Percentiles rank a stretch among this genome's conserved stretches.
phyloP scores from a whole-genome alignment of 106 monocot species.

The Dendrobium huoshanense region DNA sequence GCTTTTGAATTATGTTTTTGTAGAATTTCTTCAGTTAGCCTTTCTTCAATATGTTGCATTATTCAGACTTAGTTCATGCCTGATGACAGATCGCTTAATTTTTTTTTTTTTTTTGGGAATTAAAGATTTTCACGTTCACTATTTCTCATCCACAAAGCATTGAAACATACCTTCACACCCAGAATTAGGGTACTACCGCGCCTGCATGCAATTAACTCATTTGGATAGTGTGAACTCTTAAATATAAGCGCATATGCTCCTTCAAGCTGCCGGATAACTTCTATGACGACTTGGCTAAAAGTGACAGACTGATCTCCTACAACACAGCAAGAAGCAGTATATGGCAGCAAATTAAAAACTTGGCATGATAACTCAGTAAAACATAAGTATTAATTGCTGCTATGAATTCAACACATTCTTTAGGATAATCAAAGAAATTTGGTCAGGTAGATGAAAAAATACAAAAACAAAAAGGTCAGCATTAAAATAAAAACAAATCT shows the following conservation, averaged over 20 bases:
- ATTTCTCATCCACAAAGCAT: not conserved
- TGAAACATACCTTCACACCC: slow-evolving; percentile 75
- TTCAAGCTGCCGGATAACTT: slow-evolving; percentile 98
- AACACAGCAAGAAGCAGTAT: slow-evolving; percentile 4
- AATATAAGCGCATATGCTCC: slow-evolving; percentile 98
- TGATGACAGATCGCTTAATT: not conserved
- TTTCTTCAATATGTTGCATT: too few species aligned
- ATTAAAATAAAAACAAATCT: not conserved
- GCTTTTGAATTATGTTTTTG: too few species aligned
- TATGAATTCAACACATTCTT: not conserved
- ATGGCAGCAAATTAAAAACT: slow-evolving; percentile 1
- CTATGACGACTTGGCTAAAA: slow-evolving; percentile 94
- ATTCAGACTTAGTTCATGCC: too few species aligned
- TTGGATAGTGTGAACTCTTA: slow-evolving; percentile 95
- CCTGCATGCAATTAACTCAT: slow-evolving; percentile 94
- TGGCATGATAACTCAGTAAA: not conserved
- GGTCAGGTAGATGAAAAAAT: too few species aligned
- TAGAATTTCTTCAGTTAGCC: too few species aligned
- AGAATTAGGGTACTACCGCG: slow-evolving; percentile 85
- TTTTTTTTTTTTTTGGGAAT: too few species aligned
- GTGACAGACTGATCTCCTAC: slow-evolving; percentile 66
- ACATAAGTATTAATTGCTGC: not conserved
- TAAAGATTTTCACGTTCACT: not conserved
- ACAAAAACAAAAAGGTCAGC: too few species aligned
- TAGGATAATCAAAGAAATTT: not conserved